Conservation (phyloP, 306 rosid genomes). For the Trifolium pratense region DNA sequence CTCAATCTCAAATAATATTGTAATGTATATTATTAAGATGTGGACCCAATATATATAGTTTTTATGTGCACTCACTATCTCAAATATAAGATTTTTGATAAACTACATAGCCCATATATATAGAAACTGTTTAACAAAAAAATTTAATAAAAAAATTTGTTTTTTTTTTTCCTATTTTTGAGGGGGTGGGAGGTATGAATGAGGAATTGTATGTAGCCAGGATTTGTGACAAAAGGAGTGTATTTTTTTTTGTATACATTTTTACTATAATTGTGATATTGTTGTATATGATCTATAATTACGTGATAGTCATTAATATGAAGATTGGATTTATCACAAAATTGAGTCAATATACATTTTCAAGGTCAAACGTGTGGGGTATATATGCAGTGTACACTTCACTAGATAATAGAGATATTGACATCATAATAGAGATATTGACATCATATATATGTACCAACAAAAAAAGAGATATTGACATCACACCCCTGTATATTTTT, state of each 20-base stretch:
- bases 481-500: no score
- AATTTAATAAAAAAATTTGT: neutral
- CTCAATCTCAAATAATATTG: neutral
- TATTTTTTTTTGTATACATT: neutral
- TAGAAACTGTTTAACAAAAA: neutral
- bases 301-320: neutral
- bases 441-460: no score
- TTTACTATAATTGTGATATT: neutral
- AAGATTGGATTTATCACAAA: neutral
- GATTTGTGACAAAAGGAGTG: slow-evolving; percentile 30
- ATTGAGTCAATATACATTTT: neutral
- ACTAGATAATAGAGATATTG: neutral
- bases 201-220: slow-evolving; percentile 1
- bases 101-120: neutral
- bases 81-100: neutral
- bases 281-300: neutral
- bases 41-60: neutral
- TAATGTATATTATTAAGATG: neutral
- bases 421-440: no score
- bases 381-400: no score
- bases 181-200: neutral
- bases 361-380: neutral
- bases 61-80: neutral
- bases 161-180: neutral
- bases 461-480: no score